Evolutionary conservation across 2,329 filamentous ascomycete species (phyloP), one percentile per base, ranked within the genome.

Genomic region (Ilyonectria robusta): DNA sequence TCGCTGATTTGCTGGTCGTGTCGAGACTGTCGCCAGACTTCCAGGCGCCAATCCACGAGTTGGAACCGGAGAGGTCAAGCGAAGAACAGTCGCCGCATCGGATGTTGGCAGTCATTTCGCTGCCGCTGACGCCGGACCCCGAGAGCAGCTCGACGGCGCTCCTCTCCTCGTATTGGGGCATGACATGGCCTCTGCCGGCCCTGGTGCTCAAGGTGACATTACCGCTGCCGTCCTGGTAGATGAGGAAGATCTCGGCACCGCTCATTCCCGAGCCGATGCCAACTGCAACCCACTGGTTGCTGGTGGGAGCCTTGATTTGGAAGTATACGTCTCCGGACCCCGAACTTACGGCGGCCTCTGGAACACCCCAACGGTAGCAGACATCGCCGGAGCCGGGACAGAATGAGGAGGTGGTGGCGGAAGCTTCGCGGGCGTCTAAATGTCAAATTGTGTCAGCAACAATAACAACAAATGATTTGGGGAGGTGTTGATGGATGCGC

Each of bases 191-290:
- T 0, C 73, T 79, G 33, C 85, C 87, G 3, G 77, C 72, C 23
- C 90, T 86, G 1, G 89, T 84, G 68, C 89, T 91, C 59, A 92
- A 75, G 1, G 90, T 92, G 26, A 92, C 83, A 74, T 91, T 91
- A 67, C 86, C 86, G 4, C 72, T 70, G 65, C 88, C 87, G 69
- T 89, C 83, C 51, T 86, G 79, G 77, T 92, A 92, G 70, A 91
- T 82, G 73, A 92, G 70, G 75, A 92, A 91, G 64, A 92, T 90
- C 75, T 89, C 86, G 56, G 89, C 78, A 35, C 84, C 86, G 15
- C 76, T 46, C 90, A 92, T 92, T 47, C 69, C 66, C 0, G 74
- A 71, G 51, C 90, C 90, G 35, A 87, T 87, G 33, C 88, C 90
- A 19, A 91, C 80, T 9, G 83, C 86, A 17, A 90, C 83, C 90